Base-by-base conservation (phyloP, 169 alveolate species). In the Plasmodium ovale region DNA sequence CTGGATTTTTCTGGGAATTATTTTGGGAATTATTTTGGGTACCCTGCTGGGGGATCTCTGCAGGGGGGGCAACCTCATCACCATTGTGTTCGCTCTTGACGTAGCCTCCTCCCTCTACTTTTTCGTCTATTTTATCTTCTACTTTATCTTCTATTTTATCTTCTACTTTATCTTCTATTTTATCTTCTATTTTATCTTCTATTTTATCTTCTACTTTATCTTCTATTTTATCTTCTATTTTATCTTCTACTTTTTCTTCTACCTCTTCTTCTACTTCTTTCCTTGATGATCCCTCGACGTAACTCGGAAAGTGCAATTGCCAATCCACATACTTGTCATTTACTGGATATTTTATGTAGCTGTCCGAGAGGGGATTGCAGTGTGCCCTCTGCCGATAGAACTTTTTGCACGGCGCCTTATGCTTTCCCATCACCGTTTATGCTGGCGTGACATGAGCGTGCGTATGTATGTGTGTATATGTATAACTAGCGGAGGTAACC, bases 291-390 rank as follows among this genome's bases (percentile, higher is more conserved):
- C n/a, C 2, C 21, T 58, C 71, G 19, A 64, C 21, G 53, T 31
- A 51, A 2, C 21, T 33, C 12, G 97, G 97, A 56, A 72, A 95
- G 42, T 94, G 96, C 47, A 91, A 35, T 19, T 72, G 77, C 97
- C 97, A 95, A 51, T 95, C 92, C 35, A 95, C 95, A 72, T 87
- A 84, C 16, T 87, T 87, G 25, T 96, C 96, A 23, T 92, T 92
- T 4, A 72, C 29, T 3, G 97, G 97, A 54, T 95, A 95, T 35
- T 62, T 89, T 87, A 95, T 94, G 42, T 72, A 89, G 33, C 95
- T 89, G 68, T 95, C 97, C n/a, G 97, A 91, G 31, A 95, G 93
- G 25, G 97, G 97, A 74, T 95, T 95, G 69, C 97, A 95, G 84
- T 95, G 97, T n/a, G 88, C 88, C 16, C 88, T 74, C 44, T 74